A percentile compares a stretch with the other conserved stretches of the same genome.
Conservation (phyloP, 495 filamentous ascomycete genomes). For the Penicillium cataractarum region DNA sequence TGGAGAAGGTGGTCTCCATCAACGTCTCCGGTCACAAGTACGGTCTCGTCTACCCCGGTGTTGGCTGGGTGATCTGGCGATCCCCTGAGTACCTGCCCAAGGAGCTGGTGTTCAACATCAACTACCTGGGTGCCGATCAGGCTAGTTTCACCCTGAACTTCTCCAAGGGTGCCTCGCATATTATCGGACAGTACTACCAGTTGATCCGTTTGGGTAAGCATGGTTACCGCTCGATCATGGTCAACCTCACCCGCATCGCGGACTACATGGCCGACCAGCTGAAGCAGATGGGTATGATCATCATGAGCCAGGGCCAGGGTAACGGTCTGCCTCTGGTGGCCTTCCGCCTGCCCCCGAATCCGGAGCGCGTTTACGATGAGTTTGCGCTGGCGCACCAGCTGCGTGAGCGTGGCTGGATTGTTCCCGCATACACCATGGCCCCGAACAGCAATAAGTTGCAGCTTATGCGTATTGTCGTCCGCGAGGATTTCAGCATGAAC, state of each 20-base stretch:
- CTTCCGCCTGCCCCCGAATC: conserved; percentile 66
- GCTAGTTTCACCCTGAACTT: conserved; percentile 98
- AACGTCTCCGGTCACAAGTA: conserved; percentile 95
- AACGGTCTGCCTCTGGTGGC: conserved; percentile 83
- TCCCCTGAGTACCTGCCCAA: conserved; percentile 79
- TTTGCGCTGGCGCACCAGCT: conserved; percentile 81
- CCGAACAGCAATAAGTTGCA: conserved; percentile 76
- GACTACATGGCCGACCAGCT: conserved; percentile 77
- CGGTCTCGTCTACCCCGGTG: conserved; percentile 80
- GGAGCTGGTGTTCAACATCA: conserved; percentile 96
- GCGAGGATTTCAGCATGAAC: conserved; percentile 82
- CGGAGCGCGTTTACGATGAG: conserved; percentile 75
- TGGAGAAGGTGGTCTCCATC: conserved; percentile 85
- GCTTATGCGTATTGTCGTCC: conserved; percentile 85
- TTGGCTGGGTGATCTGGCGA: conserved; percentile 92
- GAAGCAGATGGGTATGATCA: conserved; percentile 74
- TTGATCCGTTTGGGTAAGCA: conserved; percentile 88
- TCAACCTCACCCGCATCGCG: conserved; percentile 79
- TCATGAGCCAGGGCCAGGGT: conserved; percentile 77
- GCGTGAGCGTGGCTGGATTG: conserved; percentile 82
- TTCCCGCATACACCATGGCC: conserved; percentile 95
- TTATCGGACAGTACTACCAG: conserved; percentile 97
- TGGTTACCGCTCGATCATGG: conserved; percentile 86
- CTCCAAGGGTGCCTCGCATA: conserved; percentile 86
- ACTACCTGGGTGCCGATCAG: conserved; percentile 93